A percentile compares a stretch with the other conserved stretches of the same genome.
These are phyloP conservation scores for Solanum hybrid DNA, from an alignment of 305 asterid genomes.

Conservation along the genomic window DNA sequence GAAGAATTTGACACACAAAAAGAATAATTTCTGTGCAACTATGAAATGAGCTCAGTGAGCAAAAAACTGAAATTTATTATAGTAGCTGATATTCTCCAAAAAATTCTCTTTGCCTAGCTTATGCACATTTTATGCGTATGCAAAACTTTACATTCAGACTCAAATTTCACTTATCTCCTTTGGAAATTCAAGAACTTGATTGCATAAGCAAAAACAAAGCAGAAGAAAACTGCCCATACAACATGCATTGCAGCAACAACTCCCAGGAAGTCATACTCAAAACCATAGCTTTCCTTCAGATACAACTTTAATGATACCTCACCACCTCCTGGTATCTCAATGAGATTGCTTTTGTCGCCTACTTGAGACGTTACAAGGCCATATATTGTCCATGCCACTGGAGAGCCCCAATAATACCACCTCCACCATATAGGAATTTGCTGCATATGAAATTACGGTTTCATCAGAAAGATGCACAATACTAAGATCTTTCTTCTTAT, in stretches of 20 bases:
- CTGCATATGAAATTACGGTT: constrained; percentile 26
- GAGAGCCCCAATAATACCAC: constrained; percentile 97
- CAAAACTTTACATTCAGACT: neutral
- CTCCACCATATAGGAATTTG: constrained; percentile 97
- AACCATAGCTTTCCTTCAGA: constrained; percentile 42
- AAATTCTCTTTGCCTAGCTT: neutral
- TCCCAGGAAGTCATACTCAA: constrained; percentile 59
- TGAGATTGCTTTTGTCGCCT: constrained; percentile 32
- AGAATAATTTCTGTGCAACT: neutral
- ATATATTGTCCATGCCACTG: constrained; percentile 85
- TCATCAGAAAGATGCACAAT: neutral
- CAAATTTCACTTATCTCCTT: constrained; percentile 41
- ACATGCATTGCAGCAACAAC: constrained; percentile 63
- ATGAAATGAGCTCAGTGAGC: neutral
- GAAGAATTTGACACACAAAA: neutral
- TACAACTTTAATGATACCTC: constrained; percentile 34
- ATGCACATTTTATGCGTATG: neutral
- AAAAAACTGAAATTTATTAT: neutral
- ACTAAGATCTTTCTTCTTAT: neutral
- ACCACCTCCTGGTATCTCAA: constrained; percentile 45
- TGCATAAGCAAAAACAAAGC: constrained; percentile 60
- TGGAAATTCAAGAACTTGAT: constrained; percentile 88
- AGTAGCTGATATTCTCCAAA: neutral
- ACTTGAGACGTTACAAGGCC: constrained; percentile 83
- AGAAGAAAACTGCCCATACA: constrained; percentile 66